Percentiles rank a stretch among this genome's conserved stretches.
Conservation (phyloP, 1,139 yeast genomes). For the Petasospora rhodanensis region DNA sequence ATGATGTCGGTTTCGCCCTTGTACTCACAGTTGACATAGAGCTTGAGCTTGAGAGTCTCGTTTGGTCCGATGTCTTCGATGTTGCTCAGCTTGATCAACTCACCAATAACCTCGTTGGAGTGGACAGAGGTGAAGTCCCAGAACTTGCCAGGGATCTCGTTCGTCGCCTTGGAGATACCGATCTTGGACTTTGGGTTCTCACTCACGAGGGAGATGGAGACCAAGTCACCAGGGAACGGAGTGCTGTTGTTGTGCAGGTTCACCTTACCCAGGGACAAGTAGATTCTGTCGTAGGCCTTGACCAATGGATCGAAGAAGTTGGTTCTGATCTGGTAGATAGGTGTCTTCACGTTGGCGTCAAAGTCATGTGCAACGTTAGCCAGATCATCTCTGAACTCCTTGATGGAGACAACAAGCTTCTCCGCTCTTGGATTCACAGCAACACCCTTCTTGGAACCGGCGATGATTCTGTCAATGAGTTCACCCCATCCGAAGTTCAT, state of each 20-base stretch:
- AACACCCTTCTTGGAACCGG: conserved; percentile 74
- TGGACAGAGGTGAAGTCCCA: conserved; percentile 82
- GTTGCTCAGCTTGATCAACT: conserved; percentile 56
- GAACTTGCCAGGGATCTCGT: conserved; percentile 45
- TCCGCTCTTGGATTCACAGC: conserved; percentile 83
- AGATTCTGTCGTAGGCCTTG: conserved; percentile 55
- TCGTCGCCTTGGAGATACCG: conserved; percentile 63
- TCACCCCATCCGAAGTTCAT: conserved; percentile 89
- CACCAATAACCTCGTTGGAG: conserved; percentile 73
- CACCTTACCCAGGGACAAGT: conserved; percentile 53
- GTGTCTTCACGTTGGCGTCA: conserved; percentile 39
- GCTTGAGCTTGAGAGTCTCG: conserved; percentile 54
- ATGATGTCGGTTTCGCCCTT: conserved; percentile 17
- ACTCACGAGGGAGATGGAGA: conserved; percentile 33
- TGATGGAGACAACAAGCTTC: conserved; percentile 61
- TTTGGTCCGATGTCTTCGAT: conserved; percentile 39
- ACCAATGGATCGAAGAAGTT: conserved; percentile 61
- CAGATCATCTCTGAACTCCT: conserved; percentile 60
- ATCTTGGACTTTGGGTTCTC: conserved; percentile 39
- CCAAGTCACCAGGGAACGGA: conserved; percentile 28
- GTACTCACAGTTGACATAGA: conserved; percentile 49
- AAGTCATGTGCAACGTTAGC: conserved; percentile 37
- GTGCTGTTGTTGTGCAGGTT: conserved; percentile 23
- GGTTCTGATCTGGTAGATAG: conserved; percentile 59
- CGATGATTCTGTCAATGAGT: conserved; percentile 69